Evolutionary conservation across 2,329 filamentous ascomycete genomes (phyloP), one percentile per base, ranked within the genome.

Genomic region (Phyllosticta paracitricarpa): DNA sequence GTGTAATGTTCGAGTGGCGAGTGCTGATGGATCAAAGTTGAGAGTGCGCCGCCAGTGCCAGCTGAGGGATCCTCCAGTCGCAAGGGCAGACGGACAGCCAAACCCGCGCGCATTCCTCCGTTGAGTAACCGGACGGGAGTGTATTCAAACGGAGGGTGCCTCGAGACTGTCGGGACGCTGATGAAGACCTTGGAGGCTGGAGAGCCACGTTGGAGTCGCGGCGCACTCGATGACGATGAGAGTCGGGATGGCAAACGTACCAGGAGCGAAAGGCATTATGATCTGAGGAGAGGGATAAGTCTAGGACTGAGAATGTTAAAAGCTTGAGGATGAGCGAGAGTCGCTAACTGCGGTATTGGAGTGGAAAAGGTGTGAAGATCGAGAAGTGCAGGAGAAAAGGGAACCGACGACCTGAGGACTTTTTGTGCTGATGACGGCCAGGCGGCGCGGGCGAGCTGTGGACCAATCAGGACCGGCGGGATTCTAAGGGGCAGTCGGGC

Each of bases 251-350:
- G 35, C 35, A 40, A 40, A 48, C 40, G 17, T 48, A 58, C 24
- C 28, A 58, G 56, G 40, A 24, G 57, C 57, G 19, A 52, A 58
- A 26, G 57, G 57, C 57, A 58, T 58, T 52, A 24, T 52, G 35
- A 58, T 53, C 19, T n/a, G 57, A 52, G 53, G 25, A 58, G 53
- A 58, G 57, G 57, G 7, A 53, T 3, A n/a, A n/a, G 19, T 30
- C 25, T 28, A 30, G 51, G 22, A 52, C 17, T 12, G 6, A 58
- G 33, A 6, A 48, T 4, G 19, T n/a, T 17, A 6, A 48, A 14
- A 19, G 40, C 17, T 14, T n/a, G 40, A 17, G 14, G 14, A 48
- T n/a, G 40, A n/a, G 6, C 14, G 6, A n/a, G n/a, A 6, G 1
- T 17, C 40, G 40, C 40, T 7, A 14, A 19, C n/a, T 48, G 40